Percentiles rank a stretch among this genome's conserved stretches.
These are phyloP conservation scores for Magnolia officinalis DNA, from an alignment of 164 flowering plant species.

Conservation along the genomic window DNA sequence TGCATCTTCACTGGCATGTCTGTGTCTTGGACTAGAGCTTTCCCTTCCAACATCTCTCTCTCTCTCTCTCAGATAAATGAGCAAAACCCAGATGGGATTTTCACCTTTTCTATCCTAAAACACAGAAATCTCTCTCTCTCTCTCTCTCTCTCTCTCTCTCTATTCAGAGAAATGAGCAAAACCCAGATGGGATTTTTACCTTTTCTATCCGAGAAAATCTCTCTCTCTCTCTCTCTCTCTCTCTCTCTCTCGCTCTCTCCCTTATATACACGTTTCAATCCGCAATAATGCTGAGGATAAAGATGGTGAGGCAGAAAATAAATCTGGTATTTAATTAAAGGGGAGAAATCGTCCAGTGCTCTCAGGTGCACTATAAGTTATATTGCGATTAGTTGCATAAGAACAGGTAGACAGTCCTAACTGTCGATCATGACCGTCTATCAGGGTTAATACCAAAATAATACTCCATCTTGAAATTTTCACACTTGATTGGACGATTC, in stretches of 20 bases:
- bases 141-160: not conserved
- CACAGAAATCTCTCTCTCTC: not conserved
- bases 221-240: not conserved
- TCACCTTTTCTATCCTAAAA: not conserved
- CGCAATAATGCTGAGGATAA: slow-evolving; percentile 25
- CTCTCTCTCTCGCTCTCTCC: slow-evolving; percentile 6
- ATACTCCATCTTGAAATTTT: no score
- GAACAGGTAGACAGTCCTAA: not conserved
- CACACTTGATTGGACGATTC: no score
- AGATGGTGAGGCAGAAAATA: slow-evolving; percentile 30
- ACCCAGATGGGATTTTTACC: slow-evolving; percentile 11
- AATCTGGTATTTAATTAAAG: slow-evolving; percentile 1
- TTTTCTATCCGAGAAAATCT: not conserved
- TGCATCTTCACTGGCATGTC: slow-evolving; percentile 97
- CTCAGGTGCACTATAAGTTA: no score
- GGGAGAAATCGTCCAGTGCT: not conserved
- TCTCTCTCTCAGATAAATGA: slow-evolving; percentile 7
- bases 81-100: not conserved
- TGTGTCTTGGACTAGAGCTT: slow-evolving; percentile 72
- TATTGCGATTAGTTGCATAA: not conserved
- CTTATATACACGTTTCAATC: not conserved
- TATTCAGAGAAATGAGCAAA: not conserved
- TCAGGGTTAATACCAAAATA: no score
- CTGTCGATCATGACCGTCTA: not conserved
- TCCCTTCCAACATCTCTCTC: slow-evolving; percentile 84